Conservation (phyloP, 352 stramenopile genomes). For the Globisporangium megalacanthum region DNA sequence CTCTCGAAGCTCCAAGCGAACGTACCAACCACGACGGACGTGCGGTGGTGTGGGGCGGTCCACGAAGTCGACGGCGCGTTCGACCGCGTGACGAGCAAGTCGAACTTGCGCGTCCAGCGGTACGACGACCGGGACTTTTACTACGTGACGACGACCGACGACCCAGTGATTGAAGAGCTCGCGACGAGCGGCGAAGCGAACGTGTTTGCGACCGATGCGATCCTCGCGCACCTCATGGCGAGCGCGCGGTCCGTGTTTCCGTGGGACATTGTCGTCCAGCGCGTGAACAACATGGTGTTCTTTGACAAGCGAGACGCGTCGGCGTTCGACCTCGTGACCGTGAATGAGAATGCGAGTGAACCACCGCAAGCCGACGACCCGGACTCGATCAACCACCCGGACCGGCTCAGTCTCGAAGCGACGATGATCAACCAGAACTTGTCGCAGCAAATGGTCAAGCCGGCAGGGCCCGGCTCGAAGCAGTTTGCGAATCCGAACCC, state of each 20-base stretch:
- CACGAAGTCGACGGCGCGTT: slow-evolving; percentile 94
- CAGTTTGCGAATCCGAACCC: slow-evolving; percentile 80
- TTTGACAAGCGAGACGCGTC: slow-evolving; percentile 97
- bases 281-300: slow-evolving; percentile 94
- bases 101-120: slow-evolving; percentile 69
- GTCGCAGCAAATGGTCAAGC: slow-evolving; percentile 95
- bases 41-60: slow-evolving; percentile 93
- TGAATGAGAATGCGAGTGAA: slow-evolving; percentile 94
- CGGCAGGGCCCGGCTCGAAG: slow-evolving; percentile 39
- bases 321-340: slow-evolving; percentile 93
- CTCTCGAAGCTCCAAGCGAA: slow-evolving; percentile 93
- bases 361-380: slow-evolving; percentile 79
- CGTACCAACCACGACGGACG: slow-evolving; percentile 80
- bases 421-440: slow-evolving; percentile 99
- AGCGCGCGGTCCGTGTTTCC: slow-evolving; percentile 94
- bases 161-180: slow-evolving; percentile 94
- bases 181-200: slow-evolving; percentile 87
- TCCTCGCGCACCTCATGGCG: slow-evolving; percentile 96
- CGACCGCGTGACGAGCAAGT: slow-evolving; percentile 90
- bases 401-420: slow-evolving; percentile 94
- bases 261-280: slow-evolving; percentile 95
- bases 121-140: slow-evolving; percentile 94
- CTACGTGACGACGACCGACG: slow-evolving; percentile 95
- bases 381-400: slow-evolving; percentile 94
- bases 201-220: slow-evolving; percentile 97